Base-by-base conservation (phyloP, 1,284 basidiomycete genomes). In the Neotropicomus parvogracilis region DNA sequence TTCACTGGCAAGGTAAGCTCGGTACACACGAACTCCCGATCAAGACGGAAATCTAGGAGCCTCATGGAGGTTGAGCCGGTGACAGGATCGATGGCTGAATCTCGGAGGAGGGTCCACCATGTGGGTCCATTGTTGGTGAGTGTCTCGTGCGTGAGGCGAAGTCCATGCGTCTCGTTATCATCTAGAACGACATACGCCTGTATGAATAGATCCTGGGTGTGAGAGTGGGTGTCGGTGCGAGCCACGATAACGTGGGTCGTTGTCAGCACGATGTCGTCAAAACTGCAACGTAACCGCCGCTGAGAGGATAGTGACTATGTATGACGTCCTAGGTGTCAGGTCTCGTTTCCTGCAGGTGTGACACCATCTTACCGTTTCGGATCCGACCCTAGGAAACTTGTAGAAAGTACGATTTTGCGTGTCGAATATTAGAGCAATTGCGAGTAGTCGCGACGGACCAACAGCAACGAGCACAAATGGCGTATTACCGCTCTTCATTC, bases 141-240 rank as follows among this genome's bases (percentile, higher is more conserved):
- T 4, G 36, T 24, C 16, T 46, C 36, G 24, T 45, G 47, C 12
- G 36, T 33, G 24, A 38, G 21, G 36, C 28, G 19, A 13, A 38
- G 41, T 16, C 32, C 29, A 7, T 10, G 16, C 4, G 13, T n/a
- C 20, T 36, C 9, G 7, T 11, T 20, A 13, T 16, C 35, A 5
- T 41, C 40, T 6, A 39, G 49, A 10, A 48, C 14, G 26, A 47
- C 13, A 12, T 28, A 47, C 11, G 44, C 35, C 12, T 41, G 48
- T 9, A 41, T 3, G n/a, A 28, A 26, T 10, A 26, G 29, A 4
- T 8, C 8, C 24, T 24, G 24, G 24, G 8, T 24, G 11, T 9
- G 12, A 6, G 16, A 20, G 16, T 13, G 8, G 3, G 7, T 7
- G 17, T 6, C 2, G 16, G 3, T 3, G 3, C 28, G 16, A 14